phyloP scores from a whole-genome alignment of 2,329 filamentous ascomycete genomes.

The Ophiocordyceps sinensis region DNA sequence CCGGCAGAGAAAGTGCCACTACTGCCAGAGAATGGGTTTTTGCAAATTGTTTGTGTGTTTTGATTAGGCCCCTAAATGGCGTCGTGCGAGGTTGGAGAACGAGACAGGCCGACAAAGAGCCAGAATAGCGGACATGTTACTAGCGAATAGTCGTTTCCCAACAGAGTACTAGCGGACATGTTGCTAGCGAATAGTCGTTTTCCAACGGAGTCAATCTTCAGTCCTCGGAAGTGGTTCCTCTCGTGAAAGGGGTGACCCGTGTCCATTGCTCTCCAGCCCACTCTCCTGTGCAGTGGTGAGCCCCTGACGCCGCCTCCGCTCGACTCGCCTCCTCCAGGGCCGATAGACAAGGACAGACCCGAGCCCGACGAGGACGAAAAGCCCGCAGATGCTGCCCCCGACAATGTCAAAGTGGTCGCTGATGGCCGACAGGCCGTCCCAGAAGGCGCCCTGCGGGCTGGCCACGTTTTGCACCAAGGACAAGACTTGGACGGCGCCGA shows the following conservation, averaged over 20 bases:
- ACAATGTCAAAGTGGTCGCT: constrained; percentile 77
- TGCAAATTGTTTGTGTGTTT: no score
- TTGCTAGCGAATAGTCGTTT: no score
- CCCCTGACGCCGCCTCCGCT: constrained; percentile 10
- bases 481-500: constrained; percentile 73
- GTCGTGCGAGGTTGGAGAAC: no score
- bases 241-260: neutral
- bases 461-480: constrained; percentile 66
- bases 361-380: constrained; percentile 65
- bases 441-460: constrained; percentile 62
- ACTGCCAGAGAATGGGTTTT: no score
- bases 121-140: no score
- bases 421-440: constrained; percentile 68
- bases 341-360: constrained; percentile 62
- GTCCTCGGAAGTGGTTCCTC: neutral
- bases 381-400: constrained; percentile 71
- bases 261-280: neutral
- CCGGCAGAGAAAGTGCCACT: no score
- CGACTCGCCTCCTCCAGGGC: constrained; percentile 53
- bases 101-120: no score
- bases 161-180: no score
- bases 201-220: neutral
- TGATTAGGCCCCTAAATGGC: no score
- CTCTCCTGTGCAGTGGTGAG: constrained; percentile 3
- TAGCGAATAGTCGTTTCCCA: no score